Evolutionary conservation across 2,329 filamentous ascomycete species (phyloP).

Genomic region (Trichoderma semiorbis): DNA sequence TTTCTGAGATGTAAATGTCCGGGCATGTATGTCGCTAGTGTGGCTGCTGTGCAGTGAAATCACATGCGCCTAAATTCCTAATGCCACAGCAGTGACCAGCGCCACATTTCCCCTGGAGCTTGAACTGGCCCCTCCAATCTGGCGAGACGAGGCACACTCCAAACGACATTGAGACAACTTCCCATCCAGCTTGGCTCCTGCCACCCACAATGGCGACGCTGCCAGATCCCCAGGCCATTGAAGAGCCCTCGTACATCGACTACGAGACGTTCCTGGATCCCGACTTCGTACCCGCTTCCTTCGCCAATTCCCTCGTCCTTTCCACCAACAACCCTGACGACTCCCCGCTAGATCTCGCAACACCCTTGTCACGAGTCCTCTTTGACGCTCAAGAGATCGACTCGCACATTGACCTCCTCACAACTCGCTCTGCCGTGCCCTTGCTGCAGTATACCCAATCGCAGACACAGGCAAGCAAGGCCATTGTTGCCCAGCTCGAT

Average conservation of each 20-base stretch:
- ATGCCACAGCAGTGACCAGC: background rate
- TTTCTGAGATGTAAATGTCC: background rate
- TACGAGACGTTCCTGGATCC: constrained; percentile 87
- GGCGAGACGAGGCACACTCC: background rate
- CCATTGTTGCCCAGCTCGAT: constrained; percentile 73
- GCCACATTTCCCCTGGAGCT: background rate
- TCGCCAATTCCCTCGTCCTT: constrained; percentile 85
- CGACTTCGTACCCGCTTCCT: constrained; percentile 72
- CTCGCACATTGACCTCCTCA: constrained; percentile 87
- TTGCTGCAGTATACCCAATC: constrained; percentile 73
- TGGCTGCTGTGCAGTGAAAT: background rate
- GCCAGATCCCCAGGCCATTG: background rate
- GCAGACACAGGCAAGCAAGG: constrained; percentile 68
- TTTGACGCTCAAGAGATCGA: constrained; percentile 98
- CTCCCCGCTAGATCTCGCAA: constrained; percentile 86
- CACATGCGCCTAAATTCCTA: background rate
- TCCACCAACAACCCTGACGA: constrained; percentile 91
- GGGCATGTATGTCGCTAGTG: background rate
- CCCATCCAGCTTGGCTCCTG: background rate
- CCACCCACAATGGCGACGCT: constrained; percentile 9
- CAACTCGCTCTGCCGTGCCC: constrained; percentile 77
- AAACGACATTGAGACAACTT: background rate
- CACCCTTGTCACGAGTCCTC: constrained; percentile 85
- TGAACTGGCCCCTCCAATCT: constrained; percentile 1
- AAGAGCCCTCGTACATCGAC: constrained; percentile 83